These are phyloP conservation scores for Tetracentron sinense DNA, from an alignment of 164 flowering plant genomes.

Conservation along the genomic window DNA sequence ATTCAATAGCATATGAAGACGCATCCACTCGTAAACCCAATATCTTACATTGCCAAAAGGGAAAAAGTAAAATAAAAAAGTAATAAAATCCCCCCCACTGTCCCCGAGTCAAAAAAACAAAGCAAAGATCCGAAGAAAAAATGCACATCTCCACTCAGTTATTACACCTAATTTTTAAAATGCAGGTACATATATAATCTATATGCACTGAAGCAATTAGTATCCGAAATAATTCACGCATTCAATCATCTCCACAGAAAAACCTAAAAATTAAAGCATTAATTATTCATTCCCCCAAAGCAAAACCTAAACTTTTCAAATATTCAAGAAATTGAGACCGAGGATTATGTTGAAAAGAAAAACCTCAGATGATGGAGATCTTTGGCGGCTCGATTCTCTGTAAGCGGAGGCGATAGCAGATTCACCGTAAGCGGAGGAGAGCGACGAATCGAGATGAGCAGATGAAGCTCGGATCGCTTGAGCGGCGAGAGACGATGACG, in stretches of 20 bases:
- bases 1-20: background rate
- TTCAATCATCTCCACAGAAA: too few relatives aligned
- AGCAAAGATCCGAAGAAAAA: too few relatives aligned
- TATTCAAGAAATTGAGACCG: background rate
- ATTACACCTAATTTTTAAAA: too few relatives aligned
- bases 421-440: conserved; percentile 49
- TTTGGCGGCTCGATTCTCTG: conserved; percentile 27
- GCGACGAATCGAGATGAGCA: conserved; percentile 60
- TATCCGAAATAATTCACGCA: too few relatives aligned
- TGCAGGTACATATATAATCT: too few relatives aligned
- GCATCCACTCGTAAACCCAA: background rate
- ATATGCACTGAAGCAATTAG: too few relatives aligned
- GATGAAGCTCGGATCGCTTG: conserved; percentile 88
- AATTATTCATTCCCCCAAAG: background rate
- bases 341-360: background rate
- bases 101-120: too few relatives aligned
- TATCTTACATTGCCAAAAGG: too few relatives aligned
- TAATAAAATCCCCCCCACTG: background rate
- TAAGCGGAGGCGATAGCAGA: conserved; percentile 27
- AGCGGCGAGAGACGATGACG: conserved; percentile 51
- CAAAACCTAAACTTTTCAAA: conserved; percentile 4
- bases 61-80: background rate
- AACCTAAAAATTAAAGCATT: too few relatives aligned
- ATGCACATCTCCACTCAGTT: too few relatives aligned
- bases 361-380: conserved; percentile 21